A percentile compares a stretch with the other conserved stretches of the same genome.
These are phyloP conservation scores for Antrodiella citrinella DNA, from an alignment of 768 basidiomycete species.

Conservation along the genomic window DNA sequence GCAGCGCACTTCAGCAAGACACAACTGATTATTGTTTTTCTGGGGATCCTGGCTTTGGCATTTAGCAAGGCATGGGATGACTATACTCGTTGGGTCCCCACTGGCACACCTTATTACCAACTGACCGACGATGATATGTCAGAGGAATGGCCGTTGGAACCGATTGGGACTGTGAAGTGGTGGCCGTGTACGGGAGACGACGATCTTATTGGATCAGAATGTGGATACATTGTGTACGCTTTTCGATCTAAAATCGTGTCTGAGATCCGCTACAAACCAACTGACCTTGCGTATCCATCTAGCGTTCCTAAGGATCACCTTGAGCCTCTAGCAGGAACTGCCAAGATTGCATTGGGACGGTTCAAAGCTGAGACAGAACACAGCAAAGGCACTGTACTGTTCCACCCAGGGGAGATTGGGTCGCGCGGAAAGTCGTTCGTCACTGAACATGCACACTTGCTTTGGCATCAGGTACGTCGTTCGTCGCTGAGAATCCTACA, in stretches of 20 bases:
- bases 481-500: not conserved
- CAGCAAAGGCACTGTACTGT: conserved; percentile 22
- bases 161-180: not conserved
- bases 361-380: conserved; percentile 19
- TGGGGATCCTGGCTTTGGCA: too few species aligned
- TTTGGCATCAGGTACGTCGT: conserved; percentile 12
- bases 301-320: conserved; percentile 28
- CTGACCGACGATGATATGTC: too few species aligned
- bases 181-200: not conserved
- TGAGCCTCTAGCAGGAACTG: conserved; percentile 19
- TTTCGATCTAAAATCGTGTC: not conserved
- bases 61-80: too few species aligned
- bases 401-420: conserved; percentile 25
- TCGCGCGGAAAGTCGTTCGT: conserved; percentile 14
- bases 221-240: not conserved
- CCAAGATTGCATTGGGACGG: conserved; percentile 22
- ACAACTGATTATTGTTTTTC: too few species aligned
- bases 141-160: too few species aligned
- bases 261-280: not conserved
- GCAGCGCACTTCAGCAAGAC: too few species aligned
- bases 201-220: not conserved
- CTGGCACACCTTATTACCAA: too few species aligned
- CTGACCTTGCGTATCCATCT: not conserved
- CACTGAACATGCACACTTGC: conserved; percentile 1
- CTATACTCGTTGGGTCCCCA: too few species aligned